Percentiles rank a stretch among this genome's conserved stretches.
These are phyloP conservation scores for Trichosporon ovoides DNA, from an alignment of 1,284 basidiomycete genomes.

Conservation along the genomic window DNA sequence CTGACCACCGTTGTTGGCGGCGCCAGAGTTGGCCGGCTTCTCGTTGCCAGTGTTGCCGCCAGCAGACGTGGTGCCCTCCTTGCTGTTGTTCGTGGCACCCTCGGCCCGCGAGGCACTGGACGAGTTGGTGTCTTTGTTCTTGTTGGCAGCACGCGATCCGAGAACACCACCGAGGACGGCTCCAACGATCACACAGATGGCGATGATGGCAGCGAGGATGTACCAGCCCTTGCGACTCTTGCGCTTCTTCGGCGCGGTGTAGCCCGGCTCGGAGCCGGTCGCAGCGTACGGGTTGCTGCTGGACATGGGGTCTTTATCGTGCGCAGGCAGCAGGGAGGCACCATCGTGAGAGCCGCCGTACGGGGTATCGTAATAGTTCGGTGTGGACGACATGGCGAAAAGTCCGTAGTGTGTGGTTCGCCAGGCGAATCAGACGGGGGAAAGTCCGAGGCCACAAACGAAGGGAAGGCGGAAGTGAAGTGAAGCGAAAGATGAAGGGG, in stretches of 20 bases:
- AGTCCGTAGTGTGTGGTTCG: background rate
- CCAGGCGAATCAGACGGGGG: background rate
- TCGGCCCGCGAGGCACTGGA: constrained; percentile 56
- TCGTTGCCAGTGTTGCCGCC: background rate
- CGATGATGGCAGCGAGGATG: constrained; percentile 45
- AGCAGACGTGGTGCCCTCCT: background rate
- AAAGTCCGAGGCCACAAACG: constrained; percentile 1
- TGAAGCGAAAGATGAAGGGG: background rate
- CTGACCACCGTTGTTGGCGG: constrained; percentile 42
- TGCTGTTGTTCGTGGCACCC: constrained; percentile 30
- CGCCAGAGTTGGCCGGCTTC: constrained; percentile 7
- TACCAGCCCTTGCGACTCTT: constrained; percentile 47
- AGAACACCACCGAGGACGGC: constrained; percentile 74
- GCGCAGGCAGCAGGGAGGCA: constrained; percentile 14
- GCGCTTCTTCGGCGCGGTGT: constrained; percentile 24
- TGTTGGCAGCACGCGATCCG: constrained; percentile 53
- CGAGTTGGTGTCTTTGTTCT: constrained; percentile 50
- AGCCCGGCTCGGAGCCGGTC: constrained; percentile 19
- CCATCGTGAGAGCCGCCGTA: background rate
- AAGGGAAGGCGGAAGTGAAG: background rate
- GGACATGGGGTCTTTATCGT: constrained; percentile 42
- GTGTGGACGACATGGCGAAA: background rate
- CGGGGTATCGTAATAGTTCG: background rate
- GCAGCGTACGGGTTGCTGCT: constrained; percentile 39
- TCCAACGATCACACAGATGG: constrained; percentile 62